Conservation (phyloP, 345 rosid species). For the Turritis glabra region DNA sequence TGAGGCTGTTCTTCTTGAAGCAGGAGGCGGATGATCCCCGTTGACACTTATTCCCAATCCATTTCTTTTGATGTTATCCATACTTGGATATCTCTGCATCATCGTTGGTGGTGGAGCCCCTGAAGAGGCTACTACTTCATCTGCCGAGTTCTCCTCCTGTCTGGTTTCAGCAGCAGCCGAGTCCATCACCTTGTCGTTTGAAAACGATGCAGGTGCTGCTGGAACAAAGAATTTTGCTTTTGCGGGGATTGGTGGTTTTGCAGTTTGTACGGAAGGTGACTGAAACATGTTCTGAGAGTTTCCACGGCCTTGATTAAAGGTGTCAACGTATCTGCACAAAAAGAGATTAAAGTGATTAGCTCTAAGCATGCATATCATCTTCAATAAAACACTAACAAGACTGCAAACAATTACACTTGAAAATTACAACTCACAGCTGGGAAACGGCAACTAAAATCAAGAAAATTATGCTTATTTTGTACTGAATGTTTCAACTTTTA, state of each 20-base stretch:
- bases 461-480: not conserved
- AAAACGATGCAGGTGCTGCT: conserved; percentile 42
- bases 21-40: conserved; percentile 34
- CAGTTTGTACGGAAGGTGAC: conserved; percentile 66
- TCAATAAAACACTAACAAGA: conserved; percentile 7
- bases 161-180: conserved; percentile 52
- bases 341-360: not conserved
- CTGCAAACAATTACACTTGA: not conserved
- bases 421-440: not conserved
- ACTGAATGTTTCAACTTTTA: not conserved
- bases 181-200: conserved; percentile 51
- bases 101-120: conserved; percentile 34
- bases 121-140: conserved; percentile 35
- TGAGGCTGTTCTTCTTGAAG: conserved; percentile 66
- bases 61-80: conserved; percentile 55
- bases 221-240: conserved; percentile 88
- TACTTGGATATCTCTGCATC: conserved; percentile 67
- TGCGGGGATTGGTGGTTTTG: conserved; percentile 64
- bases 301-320: conserved; percentile 68
- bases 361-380: conserved; percentile 1
- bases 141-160: conserved; percentile 43
- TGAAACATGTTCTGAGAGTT: conserved; percentile 66
- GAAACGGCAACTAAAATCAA: not conserved
- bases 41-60: conserved; percentile 34
- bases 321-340: conserved; percentile 37